phyloP scores from a whole-genome alignment of 176 grass and related monocot species.

The Alloteropsis semialata region DNA sequence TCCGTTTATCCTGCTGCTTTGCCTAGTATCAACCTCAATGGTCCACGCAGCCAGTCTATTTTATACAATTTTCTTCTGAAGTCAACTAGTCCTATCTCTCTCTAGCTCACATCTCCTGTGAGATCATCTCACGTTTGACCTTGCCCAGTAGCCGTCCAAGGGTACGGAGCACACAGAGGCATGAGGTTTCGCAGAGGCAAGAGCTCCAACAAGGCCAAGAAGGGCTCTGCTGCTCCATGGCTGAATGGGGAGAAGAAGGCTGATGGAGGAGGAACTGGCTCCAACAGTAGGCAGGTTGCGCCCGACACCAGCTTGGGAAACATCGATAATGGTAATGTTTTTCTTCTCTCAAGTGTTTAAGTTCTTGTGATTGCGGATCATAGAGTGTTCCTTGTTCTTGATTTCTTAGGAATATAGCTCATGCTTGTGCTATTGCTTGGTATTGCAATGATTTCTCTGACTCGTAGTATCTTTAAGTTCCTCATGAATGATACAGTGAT shows the following conservation, averaged over 20 bases:
- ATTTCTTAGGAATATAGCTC: background rate
- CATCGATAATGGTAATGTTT: background rate
- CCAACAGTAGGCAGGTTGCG: slow-evolving; percentile 32
- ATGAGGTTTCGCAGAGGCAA: slow-evolving; percentile 29
- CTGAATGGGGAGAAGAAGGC: background rate
- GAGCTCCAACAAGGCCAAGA: slow-evolving; percentile 25
- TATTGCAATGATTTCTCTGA: background rate
- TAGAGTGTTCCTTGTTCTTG: background rate
- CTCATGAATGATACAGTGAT: background rate
- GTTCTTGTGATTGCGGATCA: background rate
- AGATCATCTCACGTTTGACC: slow-evolving; percentile 25
- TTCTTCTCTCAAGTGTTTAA: background rate
- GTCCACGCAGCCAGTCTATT: slow-evolving; percentile 10
- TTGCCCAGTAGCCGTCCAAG: background rate
- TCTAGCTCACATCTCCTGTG: background rate
- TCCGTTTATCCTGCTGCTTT: slow-evolving; percentile 22
- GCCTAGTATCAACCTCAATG: background rate
- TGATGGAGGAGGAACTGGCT: background rate
- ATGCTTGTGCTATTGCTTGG: background rate
- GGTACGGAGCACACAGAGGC: background rate
- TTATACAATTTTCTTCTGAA: background rate
- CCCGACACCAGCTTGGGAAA: background rate
- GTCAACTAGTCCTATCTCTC: background rate
- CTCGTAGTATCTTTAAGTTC: too few species aligned
- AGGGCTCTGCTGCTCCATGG: background rate